Conservation (phyloP, 306 rosid genomes). For the Casuarina equisetifolia region DNA sequence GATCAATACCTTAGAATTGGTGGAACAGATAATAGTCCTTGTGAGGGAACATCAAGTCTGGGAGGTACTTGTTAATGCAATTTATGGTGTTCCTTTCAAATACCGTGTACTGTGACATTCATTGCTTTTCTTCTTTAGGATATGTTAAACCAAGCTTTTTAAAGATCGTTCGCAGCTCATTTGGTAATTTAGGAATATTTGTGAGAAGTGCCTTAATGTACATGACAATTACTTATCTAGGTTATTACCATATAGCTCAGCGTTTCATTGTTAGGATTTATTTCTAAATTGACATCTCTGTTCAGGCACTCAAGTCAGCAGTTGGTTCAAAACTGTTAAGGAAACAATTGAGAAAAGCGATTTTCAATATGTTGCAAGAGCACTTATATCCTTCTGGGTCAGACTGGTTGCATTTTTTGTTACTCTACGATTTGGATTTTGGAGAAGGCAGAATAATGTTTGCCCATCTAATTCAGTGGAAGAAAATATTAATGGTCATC, state of each 20-base stretch:
- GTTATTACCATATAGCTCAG: constrained; percentile 10
- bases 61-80: constrained; percentile 51
- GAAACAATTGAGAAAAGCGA: constrained; percentile 54
- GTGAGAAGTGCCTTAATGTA: constrained; percentile 11
- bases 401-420: constrained; percentile 50
- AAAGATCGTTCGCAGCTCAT: neutral
- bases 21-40: constrained; percentile 26
- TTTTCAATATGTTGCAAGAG: constrained; percentile 39
- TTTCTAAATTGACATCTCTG: constrained; percentile 17
- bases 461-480: constrained; percentile 55
- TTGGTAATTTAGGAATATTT: neutral
- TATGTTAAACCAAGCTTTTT: constrained; percentile 12
- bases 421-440: constrained; percentile 47
- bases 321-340: constrained; percentile 41
- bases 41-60: constrained; percentile 38
- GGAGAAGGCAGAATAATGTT: constrained; percentile 65
- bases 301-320: constrained; percentile 48
- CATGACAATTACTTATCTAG: constrained; percentile 16
- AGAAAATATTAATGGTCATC: constrained; percentile 34
- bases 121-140: constrained; percentile 19
- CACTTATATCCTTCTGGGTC: constrained; percentile 50
- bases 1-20: constrained; percentile 36
- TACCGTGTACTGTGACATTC: constrained; percentile 13
- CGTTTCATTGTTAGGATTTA: constrained; percentile 17
- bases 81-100: constrained; percentile 46